phyloP scores from a whole-genome alignment of 305 asterid genomes.

The Lippia alba region DNA sequence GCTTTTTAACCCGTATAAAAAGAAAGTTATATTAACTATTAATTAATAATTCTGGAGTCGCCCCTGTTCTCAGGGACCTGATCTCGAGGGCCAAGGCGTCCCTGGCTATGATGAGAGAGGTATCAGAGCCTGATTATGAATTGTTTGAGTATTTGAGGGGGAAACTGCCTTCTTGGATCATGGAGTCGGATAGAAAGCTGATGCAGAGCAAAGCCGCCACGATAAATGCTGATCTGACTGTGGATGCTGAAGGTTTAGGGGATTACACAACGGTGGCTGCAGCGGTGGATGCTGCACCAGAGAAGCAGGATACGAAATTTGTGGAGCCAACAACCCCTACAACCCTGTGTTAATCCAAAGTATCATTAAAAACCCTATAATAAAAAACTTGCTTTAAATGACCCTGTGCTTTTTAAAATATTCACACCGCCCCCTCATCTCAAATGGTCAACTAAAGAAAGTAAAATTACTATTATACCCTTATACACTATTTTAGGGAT shows the following conservation, averaged over 20 bases:
- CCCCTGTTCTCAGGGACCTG: slow-evolving; percentile 32
- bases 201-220: slow-evolving; percentile 37
- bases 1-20: no score
- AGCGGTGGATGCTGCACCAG: slow-evolving; percentile 58
- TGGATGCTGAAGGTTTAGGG: slow-evolving; percentile 56
- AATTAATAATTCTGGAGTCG: no score
- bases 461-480: no score
- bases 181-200: slow-evolving; percentile 43
- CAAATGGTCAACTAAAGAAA: no score
- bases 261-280: slow-evolving; percentile 45
- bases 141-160: not conserved
- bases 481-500: no score
- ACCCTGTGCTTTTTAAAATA: no score
- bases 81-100: slow-evolving; percentile 47
- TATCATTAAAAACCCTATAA: no score
- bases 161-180: slow-evolving; percentile 50
- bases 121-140: slow-evolving; percentile 6
- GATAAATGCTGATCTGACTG: slow-evolving; percentile 46
- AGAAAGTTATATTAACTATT: no score
- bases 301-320: slow-evolving; percentile 39
- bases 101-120: slow-evolving; percentile 42
- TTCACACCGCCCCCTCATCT: no score
- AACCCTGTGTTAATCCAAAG: no score
- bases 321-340: no score
- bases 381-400: no score